Evolutionary conservation across 208 protist species (phyloP).

Genomic region (Trypanosoma rangeli): DNA sequence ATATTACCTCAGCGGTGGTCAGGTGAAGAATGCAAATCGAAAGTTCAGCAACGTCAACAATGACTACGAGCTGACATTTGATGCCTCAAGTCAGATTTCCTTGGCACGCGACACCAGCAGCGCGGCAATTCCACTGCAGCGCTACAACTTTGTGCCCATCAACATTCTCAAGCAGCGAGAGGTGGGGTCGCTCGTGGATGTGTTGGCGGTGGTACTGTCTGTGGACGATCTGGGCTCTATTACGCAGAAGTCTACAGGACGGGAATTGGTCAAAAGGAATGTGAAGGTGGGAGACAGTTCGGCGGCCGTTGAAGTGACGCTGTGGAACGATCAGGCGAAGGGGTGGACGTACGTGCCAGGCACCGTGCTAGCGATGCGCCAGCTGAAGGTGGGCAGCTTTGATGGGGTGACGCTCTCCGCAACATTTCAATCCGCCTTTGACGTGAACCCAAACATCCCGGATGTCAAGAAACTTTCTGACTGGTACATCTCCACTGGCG

Average conservation of each 20-base stretch:
- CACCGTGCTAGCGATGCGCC: constrained; percentile 82
- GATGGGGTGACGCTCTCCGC: constrained; percentile 85
- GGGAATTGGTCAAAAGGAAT: constrained; percentile 81
- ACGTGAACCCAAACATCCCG: constrained; percentile 79
- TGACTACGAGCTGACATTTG: constrained; percentile 93
- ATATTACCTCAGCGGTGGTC: constrained; percentile 90
- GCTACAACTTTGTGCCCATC: constrained; percentile 90
- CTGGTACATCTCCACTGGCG: constrained; percentile 87
- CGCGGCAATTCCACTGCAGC: constrained; percentile 65
- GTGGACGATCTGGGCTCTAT: constrained; percentile 75
- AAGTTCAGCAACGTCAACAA: constrained; percentile 92
- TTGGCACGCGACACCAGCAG: constrained; percentile 46
- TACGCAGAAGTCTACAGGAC: constrained; percentile 77
- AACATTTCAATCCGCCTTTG: constrained; percentile 81
- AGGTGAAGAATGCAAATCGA: constrained; percentile 92
- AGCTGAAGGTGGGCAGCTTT: constrained; percentile 83
- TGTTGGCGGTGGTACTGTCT: constrained; percentile 76
- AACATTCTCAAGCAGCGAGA: constrained; percentile 86
- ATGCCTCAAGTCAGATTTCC: constrained; percentile 76
- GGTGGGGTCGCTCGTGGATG: constrained; percentile 82
- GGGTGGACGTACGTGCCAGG: constrained; percentile 57
- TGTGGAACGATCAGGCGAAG: constrained; percentile 89
- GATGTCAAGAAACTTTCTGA: constrained; percentile 83
- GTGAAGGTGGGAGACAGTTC: constrained; percentile 79
- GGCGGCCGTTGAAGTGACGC: constrained; percentile 82